phyloP scores from a whole-genome alignment of 2,329 filamentous ascomycete genomes.

The Mycogone perniciosa region DNA sequence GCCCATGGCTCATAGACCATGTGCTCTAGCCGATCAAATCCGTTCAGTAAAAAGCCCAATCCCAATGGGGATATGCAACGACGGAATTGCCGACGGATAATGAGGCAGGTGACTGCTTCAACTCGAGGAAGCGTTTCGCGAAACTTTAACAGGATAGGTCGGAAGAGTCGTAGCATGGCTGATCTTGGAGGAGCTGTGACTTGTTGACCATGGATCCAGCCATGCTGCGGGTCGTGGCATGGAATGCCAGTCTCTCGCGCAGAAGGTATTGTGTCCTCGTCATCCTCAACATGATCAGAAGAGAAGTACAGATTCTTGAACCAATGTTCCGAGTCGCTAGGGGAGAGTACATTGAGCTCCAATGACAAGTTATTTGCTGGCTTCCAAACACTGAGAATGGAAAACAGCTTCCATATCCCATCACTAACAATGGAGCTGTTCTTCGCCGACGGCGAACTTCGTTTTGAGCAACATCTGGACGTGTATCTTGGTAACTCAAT shows the following conservation, averaged over 20 bases:
- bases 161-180: constrained; percentile 23
- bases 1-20: constrained; percentile 30
- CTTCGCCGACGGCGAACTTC: neutral
- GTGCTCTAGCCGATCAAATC: constrained; percentile 22
- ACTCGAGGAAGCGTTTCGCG: constrained; percentile 17
- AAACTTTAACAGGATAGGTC: constrained; percentile 6
- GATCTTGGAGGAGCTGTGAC: constrained; percentile 18
- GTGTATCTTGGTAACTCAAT: constrained; percentile 25
- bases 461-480: constrained; percentile 15
- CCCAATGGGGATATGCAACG: constrained; percentile 16
- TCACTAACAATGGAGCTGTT: constrained; percentile 15
- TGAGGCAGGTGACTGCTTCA: constrained; percentile 23
- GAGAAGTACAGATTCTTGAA: constrained; percentile 24
- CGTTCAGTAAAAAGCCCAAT: constrained; percentile 18
- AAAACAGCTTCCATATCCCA: constrained; percentile 23
- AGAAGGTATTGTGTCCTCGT: neutral
- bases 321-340: constrained; percentile 29
- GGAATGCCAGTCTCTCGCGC: neutral
- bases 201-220: constrained; percentile 24
- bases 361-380: constrained; percentile 21
- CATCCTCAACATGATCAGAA: constrained; percentile 17
- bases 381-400: constrained; percentile 25
- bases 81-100: constrained; percentile 29
- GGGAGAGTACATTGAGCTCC: constrained; percentile 28
- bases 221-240: constrained; percentile 24